These are phyloP conservation scores for Epichloe brachyelytri DNA, from an alignment of 2,329 filamentous ascomycete genomes.

Conservation along the genomic window DNA sequence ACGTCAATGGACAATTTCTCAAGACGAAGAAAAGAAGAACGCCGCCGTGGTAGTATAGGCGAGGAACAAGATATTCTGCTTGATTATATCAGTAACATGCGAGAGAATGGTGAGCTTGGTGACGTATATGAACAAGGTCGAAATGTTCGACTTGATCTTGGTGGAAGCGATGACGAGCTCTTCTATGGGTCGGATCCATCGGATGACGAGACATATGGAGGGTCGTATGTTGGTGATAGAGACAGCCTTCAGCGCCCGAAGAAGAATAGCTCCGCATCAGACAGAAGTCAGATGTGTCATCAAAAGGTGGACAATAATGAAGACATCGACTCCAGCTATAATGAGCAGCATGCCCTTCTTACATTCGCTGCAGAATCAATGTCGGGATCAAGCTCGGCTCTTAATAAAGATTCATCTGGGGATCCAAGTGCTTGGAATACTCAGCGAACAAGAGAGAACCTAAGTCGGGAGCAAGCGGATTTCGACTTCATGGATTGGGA, in stretches of 20 bases:
- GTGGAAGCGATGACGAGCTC: constrained; percentile 14
- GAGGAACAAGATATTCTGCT: constrained; percentile 43
- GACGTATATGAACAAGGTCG: constrained; percentile 50
- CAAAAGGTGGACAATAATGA: not conserved
- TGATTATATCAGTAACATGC: constrained; percentile 61
- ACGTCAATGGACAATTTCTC: not conserved
- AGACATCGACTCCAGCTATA: not conserved
- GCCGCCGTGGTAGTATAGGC: not conserved
- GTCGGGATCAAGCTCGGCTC: not conserved
- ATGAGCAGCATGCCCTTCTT: constrained; percentile 15
- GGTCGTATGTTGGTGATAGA: not conserved
- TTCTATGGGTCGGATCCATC: not conserved
- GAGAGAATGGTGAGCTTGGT: constrained; percentile 39
- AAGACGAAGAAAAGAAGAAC: not conserved
- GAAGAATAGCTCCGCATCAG: not conserved
- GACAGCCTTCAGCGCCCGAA: not conserved
- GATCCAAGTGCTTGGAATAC: not conserved
- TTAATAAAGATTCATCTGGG: not conserved
- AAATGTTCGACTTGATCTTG: constrained; percentile 24
- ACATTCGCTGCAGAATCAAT: constrained; percentile 14
- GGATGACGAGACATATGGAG: not conserved
- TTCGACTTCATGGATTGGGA: constrained; percentile 82
- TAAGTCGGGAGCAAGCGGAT: constrained; percentile 37
- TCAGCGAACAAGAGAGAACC: not conserved
- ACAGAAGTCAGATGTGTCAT: not conserved